Conservation (phyloP, 768 basidiomycete genomes). For the Ramaria rubella region DNA sequence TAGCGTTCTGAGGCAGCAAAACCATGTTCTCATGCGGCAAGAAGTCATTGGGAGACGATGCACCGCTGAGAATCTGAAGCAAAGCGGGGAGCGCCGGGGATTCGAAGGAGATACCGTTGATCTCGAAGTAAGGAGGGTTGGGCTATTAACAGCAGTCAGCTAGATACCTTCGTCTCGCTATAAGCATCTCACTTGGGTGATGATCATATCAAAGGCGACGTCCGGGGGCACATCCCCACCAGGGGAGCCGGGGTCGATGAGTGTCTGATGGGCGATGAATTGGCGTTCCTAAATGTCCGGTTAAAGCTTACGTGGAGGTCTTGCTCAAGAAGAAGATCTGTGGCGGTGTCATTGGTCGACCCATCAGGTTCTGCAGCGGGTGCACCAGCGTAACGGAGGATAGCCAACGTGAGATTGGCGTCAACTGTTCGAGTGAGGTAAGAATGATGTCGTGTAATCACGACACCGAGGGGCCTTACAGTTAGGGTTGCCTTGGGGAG, state of each 20-base stretch:
- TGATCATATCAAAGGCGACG: neutral
- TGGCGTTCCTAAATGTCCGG: neutral
- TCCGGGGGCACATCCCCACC: neutral
- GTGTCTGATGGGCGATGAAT: conserved; percentile 13
- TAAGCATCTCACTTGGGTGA: neutral
- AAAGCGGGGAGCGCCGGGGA: neutral
- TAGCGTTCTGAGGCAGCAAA: neutral
- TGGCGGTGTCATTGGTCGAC: conserved; percentile 11
- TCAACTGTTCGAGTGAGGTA: too few relatives aligned
- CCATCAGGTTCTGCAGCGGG: conserved; percentile 30
- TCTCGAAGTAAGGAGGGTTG: neutral
- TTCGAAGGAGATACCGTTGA: neutral
- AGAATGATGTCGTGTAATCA: neutral
- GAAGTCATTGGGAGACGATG: neutral
- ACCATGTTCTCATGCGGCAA: conserved; percentile 1
- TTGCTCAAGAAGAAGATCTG: conserved; percentile 27
- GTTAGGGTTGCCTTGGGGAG: neutral
- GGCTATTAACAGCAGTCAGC: neutral
- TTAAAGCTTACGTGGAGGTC: conserved; percentile 19
- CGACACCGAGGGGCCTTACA: neutral
- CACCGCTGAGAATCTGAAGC: conserved; percentile 2
- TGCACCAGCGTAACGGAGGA: conserved; percentile 39
- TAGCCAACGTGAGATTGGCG: conserved; percentile 32
- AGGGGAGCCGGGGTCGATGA: conserved; percentile 1
- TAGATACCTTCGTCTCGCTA: neutral